Base-by-base conservation (phyloP, 441 rosid genomes). In the Populus hybrid region DNA sequence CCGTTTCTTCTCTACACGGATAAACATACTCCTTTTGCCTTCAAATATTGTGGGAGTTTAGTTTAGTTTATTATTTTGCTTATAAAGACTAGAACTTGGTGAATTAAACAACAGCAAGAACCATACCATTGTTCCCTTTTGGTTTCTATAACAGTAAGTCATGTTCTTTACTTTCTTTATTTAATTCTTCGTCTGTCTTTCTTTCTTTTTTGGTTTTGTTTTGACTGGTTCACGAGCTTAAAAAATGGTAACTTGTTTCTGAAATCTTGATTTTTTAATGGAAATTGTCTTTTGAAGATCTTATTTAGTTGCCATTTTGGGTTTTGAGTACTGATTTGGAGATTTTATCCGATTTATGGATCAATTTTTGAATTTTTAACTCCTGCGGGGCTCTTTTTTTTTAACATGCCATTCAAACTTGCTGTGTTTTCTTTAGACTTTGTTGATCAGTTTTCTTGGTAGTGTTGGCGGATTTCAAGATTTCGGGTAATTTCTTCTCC, bases 141-240 rank as follows among this genome's bases (percentile, higher is more conserved):
- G 75, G 77, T 87, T 84, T 85, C 93, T 85, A 86, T 76, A 28
- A 74, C 89, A 26, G 92, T 89, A 83, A 85, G 93, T 86, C 69
- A 84, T 82, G 68, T 67, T 77, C 79, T 68, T 76, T 70, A 9
- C 81, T 71, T 82, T 59, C 73, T 77, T 50, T 79, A 74, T n/a
- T 65, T 73, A 7, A 35, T 80, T 50, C 36, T 42, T 80, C 16
- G 26, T 14, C 14, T 61, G 30, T 38, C n/a, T 71, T 74, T 0
- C 8, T 5, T 21, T 20, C 23, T 71, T 74, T 1, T 12, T 5
- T 21, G 21, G 65, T 28, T 73, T 73, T 36, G 34, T 61, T 65
- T 75, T 73, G 78, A 36, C 53, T 34, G 74, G 32, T 8, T 64
- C 63, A 42, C 20, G 24, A 38, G 34, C 23, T 74, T 50, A 7